Percentiles rank a stretch among this genome's conserved stretches.
These are phyloP conservation scores for Lolium rigidum DNA, from an alignment of 176 grass and related monocot species.

Conservation along the genomic window DNA sequence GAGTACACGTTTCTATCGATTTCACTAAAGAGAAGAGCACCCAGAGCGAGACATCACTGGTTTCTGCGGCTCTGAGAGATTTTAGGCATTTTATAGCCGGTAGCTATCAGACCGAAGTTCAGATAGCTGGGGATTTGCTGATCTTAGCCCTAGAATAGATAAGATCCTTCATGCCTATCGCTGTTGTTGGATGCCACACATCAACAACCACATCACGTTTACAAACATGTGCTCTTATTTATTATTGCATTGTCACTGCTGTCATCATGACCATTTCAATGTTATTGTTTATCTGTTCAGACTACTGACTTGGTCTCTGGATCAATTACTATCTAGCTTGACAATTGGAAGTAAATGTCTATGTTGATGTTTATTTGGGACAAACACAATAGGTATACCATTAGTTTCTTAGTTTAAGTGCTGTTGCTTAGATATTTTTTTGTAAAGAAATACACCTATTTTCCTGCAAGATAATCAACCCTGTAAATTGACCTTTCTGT, in stretches of 20 bases:
- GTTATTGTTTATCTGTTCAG: conserved; percentile 12
- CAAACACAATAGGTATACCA: background rate
- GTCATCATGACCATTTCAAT: conserved; percentile 30
- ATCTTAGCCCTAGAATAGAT: conserved; percentile 39
- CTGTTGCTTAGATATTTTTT: background rate
- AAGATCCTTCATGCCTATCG: conserved; percentile 39
- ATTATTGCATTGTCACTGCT: conserved; percentile 27
- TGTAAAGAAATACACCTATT: background rate
- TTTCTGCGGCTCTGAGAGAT: conserved; percentile 30
- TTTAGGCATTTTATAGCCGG: background rate
- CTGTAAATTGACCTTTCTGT: background rate
- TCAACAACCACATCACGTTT: conserved; percentile 22
- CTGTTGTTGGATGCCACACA: conserved; percentile 46
- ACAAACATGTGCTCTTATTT: conserved; percentile 43
- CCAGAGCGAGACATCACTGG: background rate
- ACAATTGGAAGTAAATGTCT: background rate
- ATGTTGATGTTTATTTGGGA: conserved; percentile 1
- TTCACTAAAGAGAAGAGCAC: conserved; percentile 20
- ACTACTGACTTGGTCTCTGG: conserved; percentile 23
- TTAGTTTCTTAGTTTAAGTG: background rate
- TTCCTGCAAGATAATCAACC: background rate
- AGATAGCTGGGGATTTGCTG: conserved; percentile 8
- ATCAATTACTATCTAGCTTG: background rate
- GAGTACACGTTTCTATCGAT: background rate
- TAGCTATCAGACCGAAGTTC: background rate